Percentiles rank a stretch among this genome's conserved stretches.
These are phyloP conservation scores for Rhynchosporium agropyri DNA, from an alignment of 2,329 filamentous ascomycete species.

Conservation along the genomic window DNA sequence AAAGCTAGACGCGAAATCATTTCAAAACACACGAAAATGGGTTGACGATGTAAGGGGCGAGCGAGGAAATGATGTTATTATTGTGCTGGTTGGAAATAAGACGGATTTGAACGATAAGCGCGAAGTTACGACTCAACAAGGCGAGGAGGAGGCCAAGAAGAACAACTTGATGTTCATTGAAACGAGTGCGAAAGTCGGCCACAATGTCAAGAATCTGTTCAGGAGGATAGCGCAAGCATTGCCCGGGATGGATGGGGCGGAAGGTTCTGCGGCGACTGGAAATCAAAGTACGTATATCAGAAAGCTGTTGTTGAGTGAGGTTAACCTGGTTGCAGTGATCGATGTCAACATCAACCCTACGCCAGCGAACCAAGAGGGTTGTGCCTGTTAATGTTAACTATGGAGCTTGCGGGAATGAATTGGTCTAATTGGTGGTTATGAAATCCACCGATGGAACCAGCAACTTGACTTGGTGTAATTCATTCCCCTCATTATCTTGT, in stretches of 20 bases:
- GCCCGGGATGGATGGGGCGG: constrained; percentile 94
- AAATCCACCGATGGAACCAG: constrained; percentile 3
- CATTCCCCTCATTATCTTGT: constrained; percentile 34
- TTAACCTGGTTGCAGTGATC: constrained; percentile 67
- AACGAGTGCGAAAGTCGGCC: constrained; percentile 95
- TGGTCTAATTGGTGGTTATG: not conserved
- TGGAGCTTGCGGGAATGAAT: not conserved
- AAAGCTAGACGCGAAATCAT: constrained; percentile 79
- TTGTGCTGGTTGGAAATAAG: constrained; percentile 98
- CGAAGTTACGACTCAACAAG: constrained; percentile 93
- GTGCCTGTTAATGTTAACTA: constrained; percentile 58
- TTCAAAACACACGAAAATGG: constrained; percentile 99
- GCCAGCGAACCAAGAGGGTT: constrained; percentile 72
- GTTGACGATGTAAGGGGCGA: constrained; percentile 97
- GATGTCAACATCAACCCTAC: constrained; percentile 84
- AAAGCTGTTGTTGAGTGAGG: constrained; percentile 1
- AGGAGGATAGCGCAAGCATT: constrained; percentile 97
- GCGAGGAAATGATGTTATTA: constrained; percentile 97
- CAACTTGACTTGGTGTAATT: constrained; percentile 15
- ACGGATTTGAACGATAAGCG: constrained; percentile 98
- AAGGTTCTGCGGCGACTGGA: constrained; percentile 70
- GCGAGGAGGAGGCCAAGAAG: constrained; percentile 97
- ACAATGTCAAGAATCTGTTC: constrained; percentile 98
- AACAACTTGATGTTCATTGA: constrained; percentile 99
- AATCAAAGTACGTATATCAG: constrained; percentile 71